Evolutionary conservation across 1,284 basidiomycete species (phyloP), one percentile per base, ranked within the genome.

Genomic region (Erythrobasidium hasegawianum): DNA sequence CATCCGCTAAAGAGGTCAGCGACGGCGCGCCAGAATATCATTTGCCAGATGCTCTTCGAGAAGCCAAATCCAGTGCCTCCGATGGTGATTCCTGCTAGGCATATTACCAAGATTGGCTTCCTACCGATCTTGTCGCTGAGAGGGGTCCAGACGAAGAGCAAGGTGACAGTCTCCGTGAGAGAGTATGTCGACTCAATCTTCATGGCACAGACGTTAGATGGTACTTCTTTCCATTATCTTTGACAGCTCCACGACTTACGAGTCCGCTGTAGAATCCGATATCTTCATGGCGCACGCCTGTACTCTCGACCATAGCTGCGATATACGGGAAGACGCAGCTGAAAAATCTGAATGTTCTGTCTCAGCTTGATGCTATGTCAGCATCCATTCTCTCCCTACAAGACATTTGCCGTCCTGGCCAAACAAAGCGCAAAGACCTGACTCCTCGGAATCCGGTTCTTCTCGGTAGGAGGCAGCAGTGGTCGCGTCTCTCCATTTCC

Each of bases 261-360:
- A 33, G 11, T 4, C 59, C 59, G 16, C 49, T 20, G 18, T 53
- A 61, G 33, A 61, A 61, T 14, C 59, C 59, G n/a, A 61, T 61
- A 3, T 54, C 38, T 5, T n/a, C 29, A 14, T 61, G 49, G 9
- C 13, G 27, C 18, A 61, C 39, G 22, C 59, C 59, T 9, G 22
- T 33, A 16, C 39, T 20, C 18, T 61, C 29, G 11, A 61, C 50
- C 47, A 53, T 53, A 4, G 40, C 29, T 5, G 49, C 33, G 8
- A 61, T 54, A 33, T 61, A 61, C 11, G 49, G 27, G 10, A 61
- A 40, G 24, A 61, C 40, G 33, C 33, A 33, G 26, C 20, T 53
- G 50, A 61, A 55, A 18, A 41, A 62, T 11, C 33, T 33, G 4
- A 4, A 33, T n/a, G n/a, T n/a, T n/a, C n/a, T n/a, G n/a, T n/a